Conservation (phyloP, 495 filamentous ascomycete genomes). For the Penicillium longicatenatum region DNA sequence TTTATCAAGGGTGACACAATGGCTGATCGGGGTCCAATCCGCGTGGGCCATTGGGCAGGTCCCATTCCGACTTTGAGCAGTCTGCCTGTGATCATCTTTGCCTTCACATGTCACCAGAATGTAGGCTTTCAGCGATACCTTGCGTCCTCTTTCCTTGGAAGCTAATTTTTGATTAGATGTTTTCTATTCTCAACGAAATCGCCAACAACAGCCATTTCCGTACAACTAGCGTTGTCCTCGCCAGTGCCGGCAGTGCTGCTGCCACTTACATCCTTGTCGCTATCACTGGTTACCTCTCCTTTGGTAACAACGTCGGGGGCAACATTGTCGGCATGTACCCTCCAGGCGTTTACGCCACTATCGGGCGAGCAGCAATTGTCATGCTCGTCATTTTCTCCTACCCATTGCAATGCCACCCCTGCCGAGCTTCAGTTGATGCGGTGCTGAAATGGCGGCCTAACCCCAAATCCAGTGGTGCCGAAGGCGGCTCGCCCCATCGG, state of each 20-base stretch:
- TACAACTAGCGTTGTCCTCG: constrained; percentile 75
- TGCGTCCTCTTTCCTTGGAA: not conserved
- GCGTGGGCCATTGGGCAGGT: constrained; percentile 75
- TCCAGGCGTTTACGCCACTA: constrained; percentile 79
- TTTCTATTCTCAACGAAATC: constrained; percentile 96
- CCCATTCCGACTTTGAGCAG: constrained; percentile 76
- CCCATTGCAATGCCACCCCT: constrained; percentile 92
- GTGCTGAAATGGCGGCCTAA: constrained; percentile 87
- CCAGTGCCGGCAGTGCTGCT: constrained; percentile 80
- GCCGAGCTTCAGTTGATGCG: constrained; percentile 88
- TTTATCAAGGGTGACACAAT: constrained; percentile 78
- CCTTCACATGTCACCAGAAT: constrained; percentile 98
- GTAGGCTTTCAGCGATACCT: constrained; percentile 49
- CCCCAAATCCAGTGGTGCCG: constrained; percentile 35
- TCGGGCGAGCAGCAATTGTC: constrained; percentile 93
- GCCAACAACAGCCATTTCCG: constrained; percentile 78
- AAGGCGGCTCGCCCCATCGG: constrained; percentile 48
- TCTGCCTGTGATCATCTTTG: constrained; percentile 94
- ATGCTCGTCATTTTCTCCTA: constrained; percentile 97
- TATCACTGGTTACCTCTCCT: constrained; percentile 93
- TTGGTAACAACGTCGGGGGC: constrained; percentile 79
- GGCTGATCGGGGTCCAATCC: constrained; percentile 68
- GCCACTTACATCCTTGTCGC: constrained; percentile 87
- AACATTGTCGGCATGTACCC: constrained; percentile 95
- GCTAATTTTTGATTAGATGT: constrained; percentile 70